These are phyloP conservation scores for Xerocomus amazonicus DNA, from an alignment of 1,284 basidiomycete genomes.

Conservation along the genomic window DNA sequence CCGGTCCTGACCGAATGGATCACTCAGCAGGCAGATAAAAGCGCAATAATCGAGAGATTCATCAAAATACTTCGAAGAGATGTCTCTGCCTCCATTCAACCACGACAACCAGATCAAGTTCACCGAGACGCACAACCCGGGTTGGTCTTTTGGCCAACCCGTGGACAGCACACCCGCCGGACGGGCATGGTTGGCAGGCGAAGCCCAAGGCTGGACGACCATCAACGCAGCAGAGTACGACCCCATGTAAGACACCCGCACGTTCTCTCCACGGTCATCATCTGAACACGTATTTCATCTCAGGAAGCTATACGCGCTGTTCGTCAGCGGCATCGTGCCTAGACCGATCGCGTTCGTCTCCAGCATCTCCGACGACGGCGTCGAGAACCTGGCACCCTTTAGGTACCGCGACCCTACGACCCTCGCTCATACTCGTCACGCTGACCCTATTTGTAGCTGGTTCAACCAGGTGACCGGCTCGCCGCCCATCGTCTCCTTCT, in stretches of 20 bases:
- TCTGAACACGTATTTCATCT: neutral
- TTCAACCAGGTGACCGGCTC: constrained; percentile 50
- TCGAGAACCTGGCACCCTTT: constrained; percentile 59
- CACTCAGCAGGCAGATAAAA: no score
- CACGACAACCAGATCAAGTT: constrained; percentile 15
- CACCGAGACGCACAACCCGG: constrained; percentile 53
- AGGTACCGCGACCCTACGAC: constrained; percentile 33
- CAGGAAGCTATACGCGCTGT: constrained; percentile 43
- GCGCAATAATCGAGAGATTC: neutral
- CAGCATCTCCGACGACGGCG: constrained; percentile 48
- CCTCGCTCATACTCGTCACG: neutral
- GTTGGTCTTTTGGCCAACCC: constrained; percentile 55
- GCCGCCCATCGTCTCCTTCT: constrained; percentile 59
- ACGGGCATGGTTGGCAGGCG: constrained; percentile 48
- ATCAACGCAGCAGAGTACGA: constrained; percentile 50
- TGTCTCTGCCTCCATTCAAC: constrained; percentile 28
- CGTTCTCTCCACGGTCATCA: no score
- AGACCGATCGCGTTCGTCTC: constrained; percentile 72
- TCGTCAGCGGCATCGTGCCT: constrained; percentile 60
- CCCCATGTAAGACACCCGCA: constrained; percentile 37
- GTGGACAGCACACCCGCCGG: constrained; percentile 48
- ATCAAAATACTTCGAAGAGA: neutral
- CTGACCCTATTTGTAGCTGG: constrained; percentile 30
- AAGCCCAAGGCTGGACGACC: constrained; percentile 51
- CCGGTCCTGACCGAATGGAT: no score